phyloP scores from a whole-genome alignment of 768 basidiomycete species.

The Trametes coccinea region DNA sequence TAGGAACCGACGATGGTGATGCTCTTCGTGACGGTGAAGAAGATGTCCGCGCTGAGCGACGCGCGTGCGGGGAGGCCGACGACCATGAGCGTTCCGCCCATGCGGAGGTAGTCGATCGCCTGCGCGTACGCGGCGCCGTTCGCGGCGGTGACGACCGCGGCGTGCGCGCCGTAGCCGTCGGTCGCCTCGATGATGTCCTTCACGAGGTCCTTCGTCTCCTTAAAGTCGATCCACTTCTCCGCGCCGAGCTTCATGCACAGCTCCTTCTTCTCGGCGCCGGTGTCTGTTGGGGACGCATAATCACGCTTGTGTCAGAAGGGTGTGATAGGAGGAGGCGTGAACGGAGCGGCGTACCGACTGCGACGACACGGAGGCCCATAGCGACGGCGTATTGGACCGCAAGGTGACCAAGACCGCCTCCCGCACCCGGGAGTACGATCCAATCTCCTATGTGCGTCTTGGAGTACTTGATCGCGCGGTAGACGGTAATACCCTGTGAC shows the following conservation, averaged over 20 bases:
- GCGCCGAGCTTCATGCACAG: constrained; percentile 65
- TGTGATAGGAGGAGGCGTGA: background rate
- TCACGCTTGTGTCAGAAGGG: background rate
- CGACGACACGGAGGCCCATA: constrained; percentile 79
- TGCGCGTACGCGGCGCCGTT: constrained; percentile 44
- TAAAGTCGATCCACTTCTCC: constrained; percentile 81
- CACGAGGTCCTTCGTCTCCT: constrained; percentile 62
- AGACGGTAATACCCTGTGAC: constrained; percentile 75
- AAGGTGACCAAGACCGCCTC: constrained; percentile 82
- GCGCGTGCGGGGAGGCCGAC: constrained; percentile 71
- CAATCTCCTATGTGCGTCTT: constrained; percentile 67
- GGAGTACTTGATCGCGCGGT: constrained; percentile 79
- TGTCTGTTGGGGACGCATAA: constrained; percentile 44
- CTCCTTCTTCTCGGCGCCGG: constrained; percentile 69
- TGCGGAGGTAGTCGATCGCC: constrained; percentile 74
- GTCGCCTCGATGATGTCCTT: constrained; percentile 62
- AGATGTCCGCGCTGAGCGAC: constrained; percentile 59
- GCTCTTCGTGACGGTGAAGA: constrained; percentile 70
- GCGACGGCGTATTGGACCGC: constrained; percentile 80
- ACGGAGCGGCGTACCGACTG: constrained; percentile 48
- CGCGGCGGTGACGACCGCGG: constrained; percentile 62
- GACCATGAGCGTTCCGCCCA: constrained; percentile 71
- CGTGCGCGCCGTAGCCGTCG: constrained; percentile 72
- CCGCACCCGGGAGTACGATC: constrained; percentile 76
- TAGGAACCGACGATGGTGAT: constrained; percentile 53